Evolutionary conservation across 108 stramenopile species (phyloP).

Genomic region (Poteriospumella lacustris): DNA sequence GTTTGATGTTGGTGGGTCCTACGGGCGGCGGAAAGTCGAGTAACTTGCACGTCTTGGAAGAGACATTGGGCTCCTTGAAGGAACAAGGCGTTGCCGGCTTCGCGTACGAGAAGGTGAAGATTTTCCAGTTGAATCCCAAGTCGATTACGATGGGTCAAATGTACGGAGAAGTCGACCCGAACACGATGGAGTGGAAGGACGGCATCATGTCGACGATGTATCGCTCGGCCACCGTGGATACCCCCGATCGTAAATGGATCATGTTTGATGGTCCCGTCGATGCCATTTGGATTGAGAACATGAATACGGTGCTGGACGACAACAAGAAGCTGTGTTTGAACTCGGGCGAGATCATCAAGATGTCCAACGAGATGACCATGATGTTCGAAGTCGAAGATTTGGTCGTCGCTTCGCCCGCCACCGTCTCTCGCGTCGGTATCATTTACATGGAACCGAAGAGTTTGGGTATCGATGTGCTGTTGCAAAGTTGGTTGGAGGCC

Average conservation of each 20-base stretch:
- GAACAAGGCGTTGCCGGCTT: conserved; percentile 34
- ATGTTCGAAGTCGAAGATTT: conserved; percentile 69
- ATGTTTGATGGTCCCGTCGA: conserved; percentile 67
- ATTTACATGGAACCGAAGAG: conserved; percentile 66
- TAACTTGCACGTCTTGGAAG: conserved; percentile 58
- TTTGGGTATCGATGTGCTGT: conserved; percentile 55
- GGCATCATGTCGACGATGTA: conserved; percentile 65
- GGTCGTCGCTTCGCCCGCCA: conserved; percentile 62
- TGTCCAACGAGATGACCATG: conserved; percentile 61
- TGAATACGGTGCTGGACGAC: conserved; percentile 69
- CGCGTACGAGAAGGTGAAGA: conserved; percentile 54
- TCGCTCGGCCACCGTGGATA: conserved; percentile 52
- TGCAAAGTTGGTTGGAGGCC: conserved; percentile 49
- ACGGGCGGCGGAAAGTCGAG: conserved; percentile 61
- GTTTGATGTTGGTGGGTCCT: conserved; percentile 66
- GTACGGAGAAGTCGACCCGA: conserved; percentile 64
- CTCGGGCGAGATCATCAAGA: conserved; percentile 64
- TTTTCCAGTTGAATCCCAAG: conserved; percentile 62
- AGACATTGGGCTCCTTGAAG: conserved; percentile 44
- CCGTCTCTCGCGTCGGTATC: conserved; percentile 63
- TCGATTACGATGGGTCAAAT: conserved; percentile 61
- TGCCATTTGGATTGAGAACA: conserved; percentile 73
- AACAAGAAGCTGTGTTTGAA: conserved; percentile 69
- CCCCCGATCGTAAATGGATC: conserved; percentile 64
- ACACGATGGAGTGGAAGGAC: conserved; percentile 66